These are phyloP conservation scores for Coelastrella sp. DNA, from an alignment of 139 green algal genomes.

Conservation along the genomic window DNA sequence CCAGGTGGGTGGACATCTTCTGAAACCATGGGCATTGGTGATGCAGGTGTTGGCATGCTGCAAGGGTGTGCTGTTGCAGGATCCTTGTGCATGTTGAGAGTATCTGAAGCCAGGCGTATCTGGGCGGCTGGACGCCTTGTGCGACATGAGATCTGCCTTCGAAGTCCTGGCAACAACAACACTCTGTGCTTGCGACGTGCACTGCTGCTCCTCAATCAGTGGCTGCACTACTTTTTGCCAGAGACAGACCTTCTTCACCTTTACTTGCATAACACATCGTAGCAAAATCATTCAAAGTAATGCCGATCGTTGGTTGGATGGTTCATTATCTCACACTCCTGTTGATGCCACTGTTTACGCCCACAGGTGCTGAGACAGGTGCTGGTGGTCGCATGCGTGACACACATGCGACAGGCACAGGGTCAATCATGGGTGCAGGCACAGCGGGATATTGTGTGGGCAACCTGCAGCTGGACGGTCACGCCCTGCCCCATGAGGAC, in stretches of 20 bases:
- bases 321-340: background rate
- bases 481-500: constrained; percentile 44
- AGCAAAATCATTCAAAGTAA: background rate
- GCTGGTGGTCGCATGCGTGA: constrained; percentile 97
- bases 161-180: constrained; percentile 33
- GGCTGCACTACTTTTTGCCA: constrained; percentile 47
- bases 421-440: constrained; percentile 94
- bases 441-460: constrained; percentile 98
- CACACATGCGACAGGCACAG: constrained; percentile 97
- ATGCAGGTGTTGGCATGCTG: too few relatives aligned
- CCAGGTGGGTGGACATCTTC: constrained; percentile 60
- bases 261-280: background rate
- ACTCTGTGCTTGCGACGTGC: constrained; percentile 46
- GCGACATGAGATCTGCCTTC: constrained; percentile 43
- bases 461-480: constrained; percentile 87
- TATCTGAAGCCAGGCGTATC: constrained; percentile 36
- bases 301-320: background rate
- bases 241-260: background rate
- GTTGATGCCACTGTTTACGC: background rate
- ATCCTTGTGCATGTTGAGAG: background rate
- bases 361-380: constrained; percentile 94
- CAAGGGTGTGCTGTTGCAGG: background rate
- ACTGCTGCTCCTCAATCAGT: constrained; percentile 25
- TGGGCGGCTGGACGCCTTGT: constrained; percentile 41
- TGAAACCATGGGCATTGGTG: too few relatives aligned